Evolutionary conservation across 2,329 filamentous ascomycete species (phyloP), one percentile per base, ranked within the genome.

Genomic region (Neofusicoccum laricinum): DNA sequence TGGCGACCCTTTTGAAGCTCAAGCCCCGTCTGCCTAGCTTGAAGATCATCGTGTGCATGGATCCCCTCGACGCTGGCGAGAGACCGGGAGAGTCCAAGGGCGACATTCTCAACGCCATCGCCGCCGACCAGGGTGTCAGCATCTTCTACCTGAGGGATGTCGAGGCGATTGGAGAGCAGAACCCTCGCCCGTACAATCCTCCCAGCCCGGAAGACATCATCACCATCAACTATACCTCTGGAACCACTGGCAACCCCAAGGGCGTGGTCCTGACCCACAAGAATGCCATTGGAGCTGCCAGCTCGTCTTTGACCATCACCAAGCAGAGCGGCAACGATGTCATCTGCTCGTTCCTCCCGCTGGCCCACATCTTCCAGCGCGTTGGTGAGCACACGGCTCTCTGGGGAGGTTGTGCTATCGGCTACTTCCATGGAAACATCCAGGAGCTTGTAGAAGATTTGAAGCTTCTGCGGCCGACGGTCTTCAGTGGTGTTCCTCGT

Each of bases 371-470:
- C 71, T 97, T 92, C 76, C 91, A 93, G 68, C 90, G 95, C 63
- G 83, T 97, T 69, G 82, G 88, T 45, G 95, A 99, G 75, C 90
- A 96, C 75, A 82, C 83, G 3, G 85, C 87, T 14, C 81, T 97
- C 15, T 86, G 90, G 71, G 84, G 86, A 61, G 93, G 92, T 63
- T 86, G 86, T 38, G 81, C 86, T 8, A 88, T 97, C 70, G 95
- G 94, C 12, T 99, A 94, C 78, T 99, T 97, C 85, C 92, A 95
- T 70, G 95, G 95, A 63, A 92, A 97, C 73, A 89, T 97, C 67
- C 75, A 90, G 12, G 90, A 91, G 68, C 82, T 99, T 17, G 88
- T 96, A 0, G 95, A 99, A 65, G 95, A 99, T 73, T 79, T 99
- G 79, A 96, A 98, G 81, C 76, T 92, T 43, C 83, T 99, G 64